A percentile compares a stretch with the other conserved stretches of the same genome.
Conservation (phyloP, 495 filamentous ascomycete genomes). For the Aspergillus funiculosus region DNA sequence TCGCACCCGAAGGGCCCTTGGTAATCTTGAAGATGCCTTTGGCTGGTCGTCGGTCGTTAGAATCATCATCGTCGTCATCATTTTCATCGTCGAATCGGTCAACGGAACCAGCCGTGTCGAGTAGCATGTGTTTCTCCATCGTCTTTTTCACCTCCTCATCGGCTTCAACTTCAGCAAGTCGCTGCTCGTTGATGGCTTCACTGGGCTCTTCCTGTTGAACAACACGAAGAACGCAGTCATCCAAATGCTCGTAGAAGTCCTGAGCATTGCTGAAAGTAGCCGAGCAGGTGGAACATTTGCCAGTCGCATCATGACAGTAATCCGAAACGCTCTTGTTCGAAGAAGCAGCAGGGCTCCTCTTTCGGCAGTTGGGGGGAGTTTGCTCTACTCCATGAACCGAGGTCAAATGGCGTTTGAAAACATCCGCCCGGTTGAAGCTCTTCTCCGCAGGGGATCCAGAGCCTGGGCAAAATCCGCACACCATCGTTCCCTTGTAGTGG, state of each 20-base stretch:
- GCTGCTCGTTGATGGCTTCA: conserved; percentile 88
- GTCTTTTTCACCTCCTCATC: conserved; percentile 80
- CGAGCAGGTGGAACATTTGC: conserved; percentile 94
- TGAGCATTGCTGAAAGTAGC: conserved; percentile 89
- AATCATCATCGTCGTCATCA: conserved; percentile 58
- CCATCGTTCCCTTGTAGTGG: conserved; percentile 99
- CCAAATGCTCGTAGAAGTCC: conserved; percentile 98
- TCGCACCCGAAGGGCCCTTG: conserved; percentile 26
- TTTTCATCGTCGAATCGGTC: conserved; percentile 51
- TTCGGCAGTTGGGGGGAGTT: conserved; percentile 89
- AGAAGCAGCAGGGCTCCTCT: conserved; percentile 57
- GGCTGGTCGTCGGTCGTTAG: conserved; percentile 51
- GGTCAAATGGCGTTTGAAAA: conserved; percentile 96
- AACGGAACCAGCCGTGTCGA: conserved; percentile 49
- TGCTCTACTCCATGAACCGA: conserved; percentile 94
- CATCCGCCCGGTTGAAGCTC: conserved; percentile 96
- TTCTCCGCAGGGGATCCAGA: conserved; percentile 91
- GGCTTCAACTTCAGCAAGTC: conserved; percentile 72
- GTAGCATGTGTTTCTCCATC: conserved; percentile 71
- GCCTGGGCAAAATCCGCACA: conserved; percentile 94
- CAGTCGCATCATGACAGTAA: conserved; percentile 69
- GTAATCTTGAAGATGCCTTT: conserved; percentile 41
- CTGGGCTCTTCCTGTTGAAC: conserved; percentile 96
- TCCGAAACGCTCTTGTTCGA: conserved; percentile 51
- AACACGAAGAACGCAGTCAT: conserved; percentile 95